A percentile compares a stretch with the other conserved stretches of the same genome.
Evolutionary conservation across 176 grass and related monocot species (phyloP).

Genomic region (Guadua angustifolia): DNA sequence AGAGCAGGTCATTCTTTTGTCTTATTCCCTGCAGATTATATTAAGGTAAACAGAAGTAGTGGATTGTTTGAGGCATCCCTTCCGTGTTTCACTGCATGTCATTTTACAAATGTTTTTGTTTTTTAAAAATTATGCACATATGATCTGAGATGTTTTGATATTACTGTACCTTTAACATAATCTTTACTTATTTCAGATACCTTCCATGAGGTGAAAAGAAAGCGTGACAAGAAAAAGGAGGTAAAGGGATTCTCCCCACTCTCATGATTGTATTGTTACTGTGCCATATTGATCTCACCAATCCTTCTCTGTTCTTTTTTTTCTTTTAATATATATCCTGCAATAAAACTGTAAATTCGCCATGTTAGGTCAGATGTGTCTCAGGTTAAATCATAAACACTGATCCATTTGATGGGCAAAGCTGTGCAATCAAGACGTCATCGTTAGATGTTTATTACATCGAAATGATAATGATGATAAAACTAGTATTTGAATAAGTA

Average conservation of each 20-base stretch:
- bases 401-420: background rate
- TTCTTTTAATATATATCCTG: background rate
- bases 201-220: constrained; percentile 87
- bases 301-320: constrained; percentile 4
- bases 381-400: background rate
- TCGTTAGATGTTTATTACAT: constrained; percentile 12
- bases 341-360: background rate
- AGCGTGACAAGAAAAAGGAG: constrained; percentile 87
- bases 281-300: background rate
- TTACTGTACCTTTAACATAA: constrained; percentile 20
- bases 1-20: constrained; percentile 24
- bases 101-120: background rate
- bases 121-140: background rate
- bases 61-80: constrained; percentile 30
- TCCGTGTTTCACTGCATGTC: constrained; percentile 30
- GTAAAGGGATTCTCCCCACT: constrained; percentile 36
- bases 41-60: constrained; percentile 33
- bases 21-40: constrained; percentile 27
- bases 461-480: background rate
- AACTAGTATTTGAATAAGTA: background rate
- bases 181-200: constrained; percentile 59
- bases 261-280: background rate
- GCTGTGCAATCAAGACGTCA: background rate
- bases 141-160: constrained; percentile 19
- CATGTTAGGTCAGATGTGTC: background rate